Evolutionary conservation across 179 eudicot species (phyloP).

Genomic region (Beta corolliflora): DNA sequence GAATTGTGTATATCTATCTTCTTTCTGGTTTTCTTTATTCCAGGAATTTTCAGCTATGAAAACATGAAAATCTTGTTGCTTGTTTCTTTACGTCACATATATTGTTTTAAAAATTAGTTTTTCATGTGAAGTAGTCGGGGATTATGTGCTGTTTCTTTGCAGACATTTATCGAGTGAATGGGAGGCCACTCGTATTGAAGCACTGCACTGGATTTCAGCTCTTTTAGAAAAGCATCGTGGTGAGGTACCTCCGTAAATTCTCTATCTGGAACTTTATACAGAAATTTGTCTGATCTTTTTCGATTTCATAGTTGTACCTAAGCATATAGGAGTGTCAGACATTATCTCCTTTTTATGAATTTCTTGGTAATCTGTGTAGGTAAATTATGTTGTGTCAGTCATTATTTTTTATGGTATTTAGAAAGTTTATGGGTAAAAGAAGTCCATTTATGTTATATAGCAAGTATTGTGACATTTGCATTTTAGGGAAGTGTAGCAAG

Average conservation of each 20-base stretch:
- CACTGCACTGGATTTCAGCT: conserved; percentile 92
- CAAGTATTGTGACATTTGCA: too few relatives aligned
- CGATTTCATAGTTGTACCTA: background rate
- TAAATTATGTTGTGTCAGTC: background rate
- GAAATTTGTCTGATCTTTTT: background rate
- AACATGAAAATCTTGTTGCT: background rate
- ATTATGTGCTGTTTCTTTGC: conserved; percentile 22
- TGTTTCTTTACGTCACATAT: background rate
- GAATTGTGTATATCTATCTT: background rate
- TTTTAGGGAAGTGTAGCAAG: too few relatives aligned
- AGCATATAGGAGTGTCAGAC: background rate
- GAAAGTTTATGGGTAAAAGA: too few relatives aligned
- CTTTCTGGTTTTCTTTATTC: background rate
- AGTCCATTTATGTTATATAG: too few relatives aligned
- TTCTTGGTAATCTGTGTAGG: too few relatives aligned
- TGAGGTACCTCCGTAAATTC: conserved; percentile 53
- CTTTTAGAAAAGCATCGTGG: conserved; percentile 79
- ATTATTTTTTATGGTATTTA: too few relatives aligned
- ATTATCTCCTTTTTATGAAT: background rate
- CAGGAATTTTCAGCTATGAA: background rate
- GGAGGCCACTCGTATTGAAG: conserved; percentile 98
- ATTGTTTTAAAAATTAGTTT: background rate
- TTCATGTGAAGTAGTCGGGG: conserved; percentile 12
- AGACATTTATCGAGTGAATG: conserved; percentile 93
- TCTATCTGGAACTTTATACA: background rate